Base-by-base conservation (phyloP, 371 early-diverging fungal species). In the Mucor velutinosus region DNA sequence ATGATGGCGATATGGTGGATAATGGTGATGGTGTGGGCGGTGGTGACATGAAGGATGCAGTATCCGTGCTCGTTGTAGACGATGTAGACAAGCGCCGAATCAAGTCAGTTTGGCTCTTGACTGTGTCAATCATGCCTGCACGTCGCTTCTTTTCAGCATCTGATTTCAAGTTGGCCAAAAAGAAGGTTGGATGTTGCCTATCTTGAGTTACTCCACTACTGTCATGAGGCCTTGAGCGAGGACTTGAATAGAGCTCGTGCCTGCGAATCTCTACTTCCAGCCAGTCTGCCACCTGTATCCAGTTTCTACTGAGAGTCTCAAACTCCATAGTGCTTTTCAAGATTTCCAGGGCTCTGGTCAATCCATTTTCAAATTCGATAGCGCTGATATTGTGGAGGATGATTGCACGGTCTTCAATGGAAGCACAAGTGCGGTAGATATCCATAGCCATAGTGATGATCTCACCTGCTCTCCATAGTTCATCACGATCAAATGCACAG, bases 401-500 rank as follows among this genome's bases (percentile, higher is more conserved):
- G 14, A 75, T 58, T 1, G 62, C 67, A 25, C 69, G 64, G 27
- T 73, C 76, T n/a, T 66, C 63, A 19, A 62, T 43, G 4, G 77
- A 75, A 7, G 53, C 73, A 21, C 76, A 73, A 6, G 75, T 57
- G 14, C 78, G 80, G 58, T 76, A 74, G 12, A 79, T 63, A 60
- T 79, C 79, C 70, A 77, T 73, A 0, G 81, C 73, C 33, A 74
- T 67, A 1, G 81, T 77, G 11, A 83, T 71, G 17, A 83, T 56
- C 53, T 79, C 79, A 8, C 74, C 63, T 11, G 76, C 78, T 55
- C 84, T 73, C 76, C 78, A 81, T 3, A 83, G 58, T 59, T 83
- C 84, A 55, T 81, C 81, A 7, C 77, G 78, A 51, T 83, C 84
- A 68, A 77, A 83, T 14, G 77, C 75, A 64, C 84, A 83, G 11